These are phyloP conservation scores for Eruca vesicaria DNA, from an alignment of 441 rosid species.

Conservation along the genomic window DNA sequence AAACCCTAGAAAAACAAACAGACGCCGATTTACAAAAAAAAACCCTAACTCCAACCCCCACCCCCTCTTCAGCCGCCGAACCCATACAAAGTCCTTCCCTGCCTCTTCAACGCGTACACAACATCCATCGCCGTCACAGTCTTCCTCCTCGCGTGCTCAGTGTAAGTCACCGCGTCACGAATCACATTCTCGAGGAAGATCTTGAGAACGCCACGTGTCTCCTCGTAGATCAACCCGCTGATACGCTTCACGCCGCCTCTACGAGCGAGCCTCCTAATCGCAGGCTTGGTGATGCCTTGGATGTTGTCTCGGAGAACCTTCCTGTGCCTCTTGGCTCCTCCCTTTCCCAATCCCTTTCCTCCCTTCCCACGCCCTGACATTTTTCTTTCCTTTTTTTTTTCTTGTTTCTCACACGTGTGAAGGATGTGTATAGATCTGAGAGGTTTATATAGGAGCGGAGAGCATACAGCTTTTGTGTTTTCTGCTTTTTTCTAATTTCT, in stretches of 20 bases:
- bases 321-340: constrained; percentile 41
- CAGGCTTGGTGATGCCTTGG: constrained; percentile 37
- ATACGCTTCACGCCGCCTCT: constrained; percentile 48
- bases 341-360: constrained; percentile 42
- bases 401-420: background rate
- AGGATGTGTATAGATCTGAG: background rate
- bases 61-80: constrained; percentile 47
- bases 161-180: constrained; percentile 35
- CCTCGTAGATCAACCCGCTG: constrained; percentile 42
- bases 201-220: constrained; percentile 38
- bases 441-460: constrained; percentile 7
- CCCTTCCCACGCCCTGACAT: constrained; percentile 34
- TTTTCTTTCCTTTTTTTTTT: background rate
- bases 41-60: background rate
- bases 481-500: background rate
- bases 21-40: background rate
- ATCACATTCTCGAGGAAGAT: constrained; percentile 31
- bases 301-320: constrained; percentile 37
- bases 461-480: constrained; percentile 4
- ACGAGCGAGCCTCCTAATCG: constrained; percentile 41
- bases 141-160: constrained; percentile 37
- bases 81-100: constrained; percentile 39
- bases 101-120: constrained; percentile 45
- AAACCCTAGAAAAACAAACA: background rate
- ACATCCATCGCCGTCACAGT: constrained; percentile 51